Base-by-base conservation (phyloP, 140 eudicot genomes). In the Bidens hawaiensis region DNA sequence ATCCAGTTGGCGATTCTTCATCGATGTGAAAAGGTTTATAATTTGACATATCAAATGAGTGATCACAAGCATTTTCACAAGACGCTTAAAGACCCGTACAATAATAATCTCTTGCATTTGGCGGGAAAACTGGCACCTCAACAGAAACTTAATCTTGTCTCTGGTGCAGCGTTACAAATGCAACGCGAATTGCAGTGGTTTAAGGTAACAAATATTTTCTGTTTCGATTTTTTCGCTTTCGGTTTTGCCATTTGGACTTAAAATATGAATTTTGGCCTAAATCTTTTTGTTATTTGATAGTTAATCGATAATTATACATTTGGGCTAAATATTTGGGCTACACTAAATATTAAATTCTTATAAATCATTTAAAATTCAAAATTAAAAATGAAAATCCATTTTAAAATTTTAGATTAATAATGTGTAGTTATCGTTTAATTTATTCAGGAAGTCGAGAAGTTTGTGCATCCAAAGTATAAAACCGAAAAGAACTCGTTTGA, bases 91-190 rank as follows among this genome's bases (percentile, higher is more conserved):
- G 79, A 80, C 18, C 2, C 41, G 1, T 3, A 45, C 30, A 77
- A 36, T 21, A 76, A 80, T 22, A 80, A 76, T 19, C 65, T 80
- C 40, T 67, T 80, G 57, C 85, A 80, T 49, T 60, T 80, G 24
- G 85, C 85, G 25, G 85, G 76, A 34, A 64, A 40, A 26, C 67
- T 80, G 48, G 79, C 85, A 16, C 73, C 76, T 63, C 59, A 57
- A 4, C 79, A 80, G 6, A 63, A 73, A 42, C 82, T 80, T 10
- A 56, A 75, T 19, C 79, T 80, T 28, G 81, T 71, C 18, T 71
- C 85, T 28, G 82, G 85, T 31, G 82, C 85, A 25, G 85, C 85
- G 6, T 53, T 80, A 24, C 85, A 80, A 50, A 68, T 80, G 78
- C 85, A 80, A 30, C 76, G 76, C 0, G 86, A 80, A 58, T 64